A percentile compares a stretch with the other conserved stretches of the same genome.
Evolutionary conservation across 768 basidiomycete species (phyloP).

Genomic region (Kwoniella dendrophila): DNA sequence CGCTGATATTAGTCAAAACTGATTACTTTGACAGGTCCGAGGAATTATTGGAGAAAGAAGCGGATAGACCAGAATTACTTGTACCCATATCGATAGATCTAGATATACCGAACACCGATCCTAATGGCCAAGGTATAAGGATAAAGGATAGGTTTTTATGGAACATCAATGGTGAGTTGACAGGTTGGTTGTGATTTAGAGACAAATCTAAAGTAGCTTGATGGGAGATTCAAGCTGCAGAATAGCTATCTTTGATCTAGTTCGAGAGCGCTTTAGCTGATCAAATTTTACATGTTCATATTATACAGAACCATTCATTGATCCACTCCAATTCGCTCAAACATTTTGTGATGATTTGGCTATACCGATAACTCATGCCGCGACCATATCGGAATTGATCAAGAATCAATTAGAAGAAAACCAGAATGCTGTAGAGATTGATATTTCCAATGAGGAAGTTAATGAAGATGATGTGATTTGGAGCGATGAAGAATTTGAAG

Average conservation of each 20-base stretch:
- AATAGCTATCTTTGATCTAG: no score
- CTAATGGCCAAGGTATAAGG: constrained; percentile 82
- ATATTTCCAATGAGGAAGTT: constrained; percentile 58
- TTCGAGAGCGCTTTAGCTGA: background rate
- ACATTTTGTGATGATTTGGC: constrained; percentile 89
- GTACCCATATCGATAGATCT: constrained; percentile 95
- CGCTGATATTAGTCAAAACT: background rate
- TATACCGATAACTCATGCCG: constrained; percentile 71
- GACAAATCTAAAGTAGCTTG: no score
- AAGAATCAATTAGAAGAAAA: constrained; percentile 88
- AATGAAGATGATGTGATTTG: constrained; percentile 47
- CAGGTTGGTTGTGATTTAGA: no score
- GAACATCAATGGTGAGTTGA: constrained; percentile 76
- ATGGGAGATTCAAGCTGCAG: no score
- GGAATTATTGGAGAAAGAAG: constrained; percentile 68
- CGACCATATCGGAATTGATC: constrained; percentile 82
- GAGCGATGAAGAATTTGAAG: constrained; percentile 45
- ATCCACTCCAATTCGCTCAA: constrained; percentile 79
- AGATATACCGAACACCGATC: constrained; percentile 82
- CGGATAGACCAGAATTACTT: constrained; percentile 63
- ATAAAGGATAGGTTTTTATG: constrained; percentile 94
- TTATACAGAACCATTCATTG: constrained; percentile 67
- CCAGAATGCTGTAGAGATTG: constrained; percentile 76
- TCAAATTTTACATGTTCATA: no score
- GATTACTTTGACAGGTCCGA: constrained; percentile 58